Evolutionary conservation across 306 rosid genomes (phyloP).

Genomic region (Elaeagnus macrophylla): DNA sequence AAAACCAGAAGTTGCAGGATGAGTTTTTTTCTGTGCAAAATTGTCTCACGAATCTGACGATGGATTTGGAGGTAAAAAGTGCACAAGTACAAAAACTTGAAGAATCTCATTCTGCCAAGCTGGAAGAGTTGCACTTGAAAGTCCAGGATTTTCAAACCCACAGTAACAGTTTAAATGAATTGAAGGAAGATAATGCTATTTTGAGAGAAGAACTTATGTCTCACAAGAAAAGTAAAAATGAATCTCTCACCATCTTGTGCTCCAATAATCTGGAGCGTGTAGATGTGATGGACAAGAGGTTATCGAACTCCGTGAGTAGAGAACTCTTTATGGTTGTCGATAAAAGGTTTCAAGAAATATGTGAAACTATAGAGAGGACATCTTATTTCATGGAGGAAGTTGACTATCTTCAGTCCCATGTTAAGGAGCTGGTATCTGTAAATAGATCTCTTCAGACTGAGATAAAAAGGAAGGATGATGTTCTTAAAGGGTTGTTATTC

Average conservation of each 20-base stretch:
- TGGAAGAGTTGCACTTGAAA: slow-evolving; percentile 24
- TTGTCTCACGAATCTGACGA: slow-evolving; percentile 18
- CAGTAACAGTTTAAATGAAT: slow-evolving; percentile 5
- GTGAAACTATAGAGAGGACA: slow-evolving; percentile 26
- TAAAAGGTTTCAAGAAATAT: slow-evolving; percentile 24
- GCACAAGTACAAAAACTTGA: slow-evolving; percentile 26
- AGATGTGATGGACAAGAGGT: slow-evolving; percentile 20
- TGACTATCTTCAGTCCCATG: slow-evolving; percentile 32
- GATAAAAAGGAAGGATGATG: slow-evolving; percentile 64
- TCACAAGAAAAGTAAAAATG: slow-evolving; percentile 25
- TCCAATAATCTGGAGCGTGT: slow-evolving; percentile 19
- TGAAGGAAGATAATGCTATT: slow-evolving; percentile 37
- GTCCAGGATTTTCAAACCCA: slow-evolving; percentile 25
- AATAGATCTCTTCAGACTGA: slow-evolving; percentile 46
- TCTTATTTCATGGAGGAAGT: slow-evolving; percentile 29
- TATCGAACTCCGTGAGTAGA: slow-evolving; percentile 18
- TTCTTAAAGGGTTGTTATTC: slow-evolving; percentile 68
- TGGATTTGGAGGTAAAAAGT: slow-evolving; percentile 27
- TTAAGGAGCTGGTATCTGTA: slow-evolving; percentile 34
- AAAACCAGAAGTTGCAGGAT: slow-evolving; percentile 28
- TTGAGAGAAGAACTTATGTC: slow-evolving; percentile 25
- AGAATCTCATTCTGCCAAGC: slow-evolving; percentile 26
- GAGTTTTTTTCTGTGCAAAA: slow-evolving; percentile 22
- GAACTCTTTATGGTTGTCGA: slow-evolving; percentile 18
- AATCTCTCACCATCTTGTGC: slow-evolving; percentile 22